A percentile compares a stretch with the other conserved stretches of the same genome.
phyloP scores from a whole-genome alignment of 129 eudicot species.

The Arctium minus region DNA sequence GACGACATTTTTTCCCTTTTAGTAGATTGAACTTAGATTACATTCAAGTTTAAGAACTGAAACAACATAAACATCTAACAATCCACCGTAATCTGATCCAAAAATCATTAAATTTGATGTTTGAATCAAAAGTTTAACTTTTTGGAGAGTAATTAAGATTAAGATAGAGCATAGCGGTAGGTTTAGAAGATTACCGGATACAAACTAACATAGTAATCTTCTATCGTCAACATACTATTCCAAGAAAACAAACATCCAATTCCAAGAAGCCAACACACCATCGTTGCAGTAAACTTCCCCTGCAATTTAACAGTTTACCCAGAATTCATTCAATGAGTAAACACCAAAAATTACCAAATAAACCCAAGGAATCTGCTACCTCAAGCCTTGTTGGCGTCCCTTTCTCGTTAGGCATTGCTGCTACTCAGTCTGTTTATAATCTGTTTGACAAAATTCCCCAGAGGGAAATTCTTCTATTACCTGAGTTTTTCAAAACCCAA shows the following conservation, averaged over 20 bases:
- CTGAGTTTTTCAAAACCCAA: neutral
- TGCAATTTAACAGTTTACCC: conserved; percentile 16
- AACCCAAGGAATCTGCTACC: neutral
- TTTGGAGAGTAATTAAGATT: too few species aligned
- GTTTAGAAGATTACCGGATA: conserved; percentile 40
- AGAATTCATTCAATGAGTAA: neutral
- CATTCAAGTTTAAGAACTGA: neutral
- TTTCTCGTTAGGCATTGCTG: neutral
- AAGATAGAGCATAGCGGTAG: too few species aligned
- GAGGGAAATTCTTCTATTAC: neutral
- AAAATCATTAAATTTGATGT: neutral
- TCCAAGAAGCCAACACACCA: conserved; percentile 67
- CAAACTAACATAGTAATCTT: conserved; percentile 46
- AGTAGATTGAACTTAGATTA: neutral
- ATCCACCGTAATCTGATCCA: neutral
- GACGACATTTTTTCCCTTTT: too few species aligned
- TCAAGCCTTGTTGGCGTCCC: neutral
- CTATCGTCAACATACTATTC: conserved; percentile 65
- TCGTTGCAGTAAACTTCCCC: conserved; percentile 43
- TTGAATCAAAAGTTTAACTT: neutral
- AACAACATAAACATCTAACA: neutral
- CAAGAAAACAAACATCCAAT: conserved; percentile 55
- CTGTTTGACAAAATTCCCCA: neutral
- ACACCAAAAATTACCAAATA: neutral
- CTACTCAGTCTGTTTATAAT: neutral